phyloP scores from a whole-genome alignment of 805 yeast genomes.

The Kuraishia ogatae region DNA sequence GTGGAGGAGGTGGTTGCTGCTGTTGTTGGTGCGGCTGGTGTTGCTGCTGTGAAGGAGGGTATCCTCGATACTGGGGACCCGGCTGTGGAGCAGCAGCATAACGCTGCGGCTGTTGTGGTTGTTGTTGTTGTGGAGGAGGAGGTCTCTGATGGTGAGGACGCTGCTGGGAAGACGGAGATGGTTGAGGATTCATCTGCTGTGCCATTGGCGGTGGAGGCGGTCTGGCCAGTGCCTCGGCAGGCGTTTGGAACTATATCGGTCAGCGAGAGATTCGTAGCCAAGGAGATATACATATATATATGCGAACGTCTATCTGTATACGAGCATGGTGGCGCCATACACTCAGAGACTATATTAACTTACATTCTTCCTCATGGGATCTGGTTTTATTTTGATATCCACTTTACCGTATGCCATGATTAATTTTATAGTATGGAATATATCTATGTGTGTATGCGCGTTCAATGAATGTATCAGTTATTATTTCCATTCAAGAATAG shows the following conservation, averaged over 20 bases:
- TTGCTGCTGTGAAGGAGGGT: slow-evolving; percentile 4
- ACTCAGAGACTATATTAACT: too few species aligned
- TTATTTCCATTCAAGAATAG: too few species aligned
- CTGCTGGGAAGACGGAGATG: slow-evolving; percentile 8
- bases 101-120: slow-evolving; percentile 5
- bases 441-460: not conserved
- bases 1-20: slow-evolving; percentile 6
- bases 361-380: not conserved
- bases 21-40: slow-evolving; percentile 5
- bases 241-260: slow-evolving; percentile 7
- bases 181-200: slow-evolving; percentile 3
- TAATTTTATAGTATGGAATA: not conserved
- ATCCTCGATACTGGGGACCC: slow-evolving; percentile 2
- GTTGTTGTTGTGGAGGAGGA: slow-evolving; percentile 8
- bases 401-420: not conserved
- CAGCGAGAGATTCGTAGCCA: not conserved
- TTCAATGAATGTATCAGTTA: not conserved
- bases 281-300: too few species aligned
- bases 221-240: slow-evolving; percentile 7
- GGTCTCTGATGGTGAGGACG: slow-evolving; percentile 9
- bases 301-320: too few species aligned
- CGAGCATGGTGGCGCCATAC: too few species aligned
- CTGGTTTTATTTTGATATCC: not conserved
- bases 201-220: slow-evolving; percentile 10
- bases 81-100: slow-evolving; percentile 4